phyloP scores from a whole-genome alignment of 805 yeast species.

The Saccharomycopsis oosterbeekiorum region DNA sequence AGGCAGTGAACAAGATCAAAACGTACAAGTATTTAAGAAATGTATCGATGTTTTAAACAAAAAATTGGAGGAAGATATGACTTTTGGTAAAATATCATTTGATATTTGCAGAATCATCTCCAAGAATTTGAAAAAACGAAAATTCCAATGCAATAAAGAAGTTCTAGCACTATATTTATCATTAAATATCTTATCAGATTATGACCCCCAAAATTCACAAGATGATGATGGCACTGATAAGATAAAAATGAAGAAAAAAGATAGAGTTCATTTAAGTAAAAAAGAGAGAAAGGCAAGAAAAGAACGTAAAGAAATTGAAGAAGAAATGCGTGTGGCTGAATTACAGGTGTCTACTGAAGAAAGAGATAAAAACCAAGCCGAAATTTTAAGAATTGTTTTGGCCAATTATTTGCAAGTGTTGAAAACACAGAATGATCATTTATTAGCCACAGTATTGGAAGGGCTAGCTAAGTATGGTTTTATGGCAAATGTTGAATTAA shows the following conservation, averaged over 20 bases:
- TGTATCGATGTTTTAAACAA: conserved; percentile 59
- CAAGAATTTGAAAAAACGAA: conserved; percentile 63
- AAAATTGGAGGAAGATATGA: conserved; percentile 69
- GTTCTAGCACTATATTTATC: conserved; percentile 28
- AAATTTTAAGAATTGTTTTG: conserved; percentile 64
- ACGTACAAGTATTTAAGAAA: conserved; percentile 33
- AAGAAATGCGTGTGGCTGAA: conserved; percentile 82
- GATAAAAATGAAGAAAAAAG: conserved; percentile 64
- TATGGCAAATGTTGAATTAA: conserved; percentile 82
- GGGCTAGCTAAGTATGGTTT: conserved; percentile 87
- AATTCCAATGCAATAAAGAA: conserved; percentile 74
- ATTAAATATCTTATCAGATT: conserved; percentile 49
- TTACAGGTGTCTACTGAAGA: conserved; percentile 80
- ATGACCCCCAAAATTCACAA: conserved; percentile 50
- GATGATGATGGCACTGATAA: conserved; percentile 35
- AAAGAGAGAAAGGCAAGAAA: conserved; percentile 81
- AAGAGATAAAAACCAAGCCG: conserved; percentile 76
- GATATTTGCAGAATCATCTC: conserved; percentile 62
- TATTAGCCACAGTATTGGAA: conserved; percentile 83
- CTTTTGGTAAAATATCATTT: conserved; percentile 62
- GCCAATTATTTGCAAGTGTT: conserved; percentile 70
- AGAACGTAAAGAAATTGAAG: conserved; percentile 79
- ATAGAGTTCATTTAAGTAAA: conserved; percentile 84
- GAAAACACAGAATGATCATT: conserved; percentile 47
- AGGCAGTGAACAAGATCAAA: conserved; percentile 1